phyloP scores from a whole-genome alignment of 768 basidiomycete species.

The Suillus cothurnatus region DNA sequence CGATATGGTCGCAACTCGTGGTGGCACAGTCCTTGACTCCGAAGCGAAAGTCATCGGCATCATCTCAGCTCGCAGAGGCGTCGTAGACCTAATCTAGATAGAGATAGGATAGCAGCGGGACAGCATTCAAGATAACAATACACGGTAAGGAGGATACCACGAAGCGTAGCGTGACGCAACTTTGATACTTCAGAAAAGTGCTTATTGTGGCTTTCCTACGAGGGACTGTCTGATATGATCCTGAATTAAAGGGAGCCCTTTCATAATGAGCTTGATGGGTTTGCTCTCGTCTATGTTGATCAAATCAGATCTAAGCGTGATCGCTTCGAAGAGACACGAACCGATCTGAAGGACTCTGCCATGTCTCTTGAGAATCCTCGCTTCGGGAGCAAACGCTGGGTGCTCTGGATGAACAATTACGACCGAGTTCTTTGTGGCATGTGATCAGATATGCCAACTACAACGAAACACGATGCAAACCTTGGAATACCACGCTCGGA shows the following conservation, averaged over 20 bases:
- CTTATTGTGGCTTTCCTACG: slow-evolving; percentile 7
- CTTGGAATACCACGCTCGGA: slow-evolving; percentile 73
- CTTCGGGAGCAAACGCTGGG: slow-evolving; percentile 43
- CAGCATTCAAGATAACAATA: slow-evolving; percentile 4
- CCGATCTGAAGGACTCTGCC: slow-evolving; percentile 67
- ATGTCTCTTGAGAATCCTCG: slow-evolving; percentile 55
- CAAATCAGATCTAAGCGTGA: not conserved
- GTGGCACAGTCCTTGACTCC: slow-evolving; percentile 54
- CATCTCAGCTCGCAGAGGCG: slow-evolving; percentile 47
- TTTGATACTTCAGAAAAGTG: not conserved
- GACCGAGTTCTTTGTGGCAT: slow-evolving; percentile 63
- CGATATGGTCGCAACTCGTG: slow-evolving; percentile 60
- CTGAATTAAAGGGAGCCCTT: slow-evolving; percentile 65
- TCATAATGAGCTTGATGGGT: slow-evolving; percentile 73
- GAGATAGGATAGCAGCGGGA: slow-evolving; percentile 8
- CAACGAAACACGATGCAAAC: slow-evolving; percentile 38
- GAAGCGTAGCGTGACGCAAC: no score
- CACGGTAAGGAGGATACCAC: not conserved
- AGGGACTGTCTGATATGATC: slow-evolving; percentile 48
- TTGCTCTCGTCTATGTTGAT: slow-evolving; percentile 59
- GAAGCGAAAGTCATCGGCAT: slow-evolving; percentile 53
- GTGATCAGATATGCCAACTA: slow-evolving; percentile 12
- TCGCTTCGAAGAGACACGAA: slow-evolving; percentile 31
- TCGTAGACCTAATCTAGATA: slow-evolving; percentile 53
- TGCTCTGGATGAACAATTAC: slow-evolving; percentile 71